phyloP scores from a whole-genome alignment of 164 flowering plant genomes.

The Umbilicus rupestris region DNA sequence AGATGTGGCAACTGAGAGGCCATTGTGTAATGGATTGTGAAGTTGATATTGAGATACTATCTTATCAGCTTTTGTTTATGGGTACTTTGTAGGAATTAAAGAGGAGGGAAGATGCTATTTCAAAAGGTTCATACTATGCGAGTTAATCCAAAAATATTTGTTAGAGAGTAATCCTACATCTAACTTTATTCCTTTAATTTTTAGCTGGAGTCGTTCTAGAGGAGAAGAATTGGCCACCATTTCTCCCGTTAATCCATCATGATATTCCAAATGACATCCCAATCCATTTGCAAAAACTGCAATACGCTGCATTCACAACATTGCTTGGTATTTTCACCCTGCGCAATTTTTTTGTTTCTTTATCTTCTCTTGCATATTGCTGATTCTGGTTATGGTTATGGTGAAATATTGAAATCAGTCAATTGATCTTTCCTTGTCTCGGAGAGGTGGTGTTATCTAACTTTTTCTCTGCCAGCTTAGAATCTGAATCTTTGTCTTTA shows the following conservation, averaged over 20 bases:
- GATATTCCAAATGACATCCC: conserved; percentile 67
- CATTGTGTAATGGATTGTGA: background rate
- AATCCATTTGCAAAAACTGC: conserved; percentile 51
- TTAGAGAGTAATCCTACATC: background rate
- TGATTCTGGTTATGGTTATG: background rate
- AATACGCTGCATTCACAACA: conserved; percentile 63
- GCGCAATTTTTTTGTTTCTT: background rate
- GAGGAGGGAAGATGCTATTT: conserved; percentile 52
- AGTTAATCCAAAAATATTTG: background rate
- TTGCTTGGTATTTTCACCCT: conserved; percentile 34
- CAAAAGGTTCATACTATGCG: conserved; percentile 25
- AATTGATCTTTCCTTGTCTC: background rate
- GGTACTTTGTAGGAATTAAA: conserved; percentile 43
- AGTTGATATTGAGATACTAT: background rate
- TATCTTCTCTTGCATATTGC: background rate
- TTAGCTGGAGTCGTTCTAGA: conserved; percentile 69
- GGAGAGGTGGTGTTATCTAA: no score
- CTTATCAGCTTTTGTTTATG: conserved; percentile 2
- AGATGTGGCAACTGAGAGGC: background rate
- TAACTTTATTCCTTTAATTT: conserved; percentile 12
- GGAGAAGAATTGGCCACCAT: conserved; percentile 66
- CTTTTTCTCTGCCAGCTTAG: no score
- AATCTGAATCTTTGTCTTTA: background rate
- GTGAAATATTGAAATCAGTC: background rate
- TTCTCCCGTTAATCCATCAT: conserved; percentile 60